These are phyloP conservation scores for Bacidia gigantensis DNA, from an alignment of 495 filamentous ascomycete genomes.

Conservation along the genomic window DNA sequence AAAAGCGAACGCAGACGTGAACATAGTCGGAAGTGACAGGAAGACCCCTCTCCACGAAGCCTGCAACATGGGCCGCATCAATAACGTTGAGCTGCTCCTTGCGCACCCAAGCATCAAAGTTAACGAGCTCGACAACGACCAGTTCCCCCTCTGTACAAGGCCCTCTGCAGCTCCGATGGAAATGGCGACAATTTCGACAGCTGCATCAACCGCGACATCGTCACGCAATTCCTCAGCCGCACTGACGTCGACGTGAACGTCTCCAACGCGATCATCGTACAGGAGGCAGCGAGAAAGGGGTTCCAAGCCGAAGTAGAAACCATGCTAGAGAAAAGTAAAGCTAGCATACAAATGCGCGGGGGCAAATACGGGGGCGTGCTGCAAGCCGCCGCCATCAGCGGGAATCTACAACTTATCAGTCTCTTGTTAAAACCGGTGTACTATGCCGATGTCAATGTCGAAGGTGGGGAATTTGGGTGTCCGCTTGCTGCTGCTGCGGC, in stretches of 20 bases:
- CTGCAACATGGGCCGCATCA: not conserved
- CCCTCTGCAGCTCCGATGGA: not conserved
- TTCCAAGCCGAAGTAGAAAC: too few species aligned
- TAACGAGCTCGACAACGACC: not conserved
- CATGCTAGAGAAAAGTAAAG: not conserved
- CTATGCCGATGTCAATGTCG: conserved; percentile 3
- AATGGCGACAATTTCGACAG: not conserved
- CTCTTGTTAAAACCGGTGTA: not conserved
- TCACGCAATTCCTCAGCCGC: not conserved
- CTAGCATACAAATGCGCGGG: too few species aligned
- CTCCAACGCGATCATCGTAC: not conserved
- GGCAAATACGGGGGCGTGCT: conserved; percentile 26
- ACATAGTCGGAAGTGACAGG: not conserved
- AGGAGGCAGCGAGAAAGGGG: conserved; percentile 7
- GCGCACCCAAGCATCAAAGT: not conserved
- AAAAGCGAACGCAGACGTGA: not conserved
- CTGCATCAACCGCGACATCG: conserved; percentile 5
- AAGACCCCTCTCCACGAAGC: not conserved
- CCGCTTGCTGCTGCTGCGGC: not conserved
- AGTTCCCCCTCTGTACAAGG: not conserved
- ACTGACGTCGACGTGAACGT: conserved; percentile 1
- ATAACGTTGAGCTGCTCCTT: conserved; percentile 2
- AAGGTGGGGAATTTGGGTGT: conserved; percentile 2
- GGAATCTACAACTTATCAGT: conserved; percentile 9
- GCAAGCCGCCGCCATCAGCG: conserved; percentile 23